A percentile compares a stretch with the other conserved stretches of the same genome.
These are phyloP conservation scores for Corymbia maculata DNA, from an alignment of 345 rosid genomes.

Conservation along the genomic window DNA sequence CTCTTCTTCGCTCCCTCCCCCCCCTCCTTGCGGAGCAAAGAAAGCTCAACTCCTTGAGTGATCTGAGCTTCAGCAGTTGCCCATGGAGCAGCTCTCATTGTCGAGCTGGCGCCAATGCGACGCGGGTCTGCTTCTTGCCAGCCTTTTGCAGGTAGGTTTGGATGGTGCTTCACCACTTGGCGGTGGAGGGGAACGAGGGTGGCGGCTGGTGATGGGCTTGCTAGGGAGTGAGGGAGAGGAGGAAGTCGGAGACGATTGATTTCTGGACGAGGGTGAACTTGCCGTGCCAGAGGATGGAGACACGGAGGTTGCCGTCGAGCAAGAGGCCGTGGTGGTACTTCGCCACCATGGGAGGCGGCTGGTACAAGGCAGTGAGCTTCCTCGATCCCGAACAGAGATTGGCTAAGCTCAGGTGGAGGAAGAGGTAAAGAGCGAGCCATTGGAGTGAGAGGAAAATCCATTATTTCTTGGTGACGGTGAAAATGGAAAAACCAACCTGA, in stretches of 20 bases:
- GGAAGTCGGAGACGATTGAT: slow-evolving; percentile 20
- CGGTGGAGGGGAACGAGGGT: slow-evolving; percentile 2
- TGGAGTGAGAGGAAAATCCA: background rate
- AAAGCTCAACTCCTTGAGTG: background rate
- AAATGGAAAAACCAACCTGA: too few species aligned
- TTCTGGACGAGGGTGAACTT: slow-evolving; percentile 16
- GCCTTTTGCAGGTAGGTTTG: slow-evolving; percentile 18
- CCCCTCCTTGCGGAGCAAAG: too few species aligned
- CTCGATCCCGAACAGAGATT: background rate
- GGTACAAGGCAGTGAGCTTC: background rate
- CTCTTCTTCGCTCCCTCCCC: too few species aligned
- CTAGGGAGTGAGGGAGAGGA: slow-evolving; percentile 7
- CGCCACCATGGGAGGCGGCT: slow-evolving; percentile 10
- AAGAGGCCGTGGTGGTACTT: slow-evolving; percentile 21
- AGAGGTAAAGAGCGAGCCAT: background rate
- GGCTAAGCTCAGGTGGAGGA: background rate
- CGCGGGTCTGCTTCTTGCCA: slow-evolving; percentile 1
- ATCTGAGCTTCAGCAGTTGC: slow-evolving; percentile 16
- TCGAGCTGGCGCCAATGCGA: slow-evolving; percentile 3
- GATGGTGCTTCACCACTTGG: slow-evolving; percentile 19
- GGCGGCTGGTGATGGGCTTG: background rate
- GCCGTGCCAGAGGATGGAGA: slow-evolving; percentile 29
- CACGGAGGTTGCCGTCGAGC: slow-evolving; percentile 16
- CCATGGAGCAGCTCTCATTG: slow-evolving; percentile 17
- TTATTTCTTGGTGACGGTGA: background rate